A percentile compares a stretch with the other conserved stretches of the same genome.
Evolutionary conservation across 2,329 filamentous ascomycete species (phyloP).

Genomic region (Zasmidium cellare): DNA sequence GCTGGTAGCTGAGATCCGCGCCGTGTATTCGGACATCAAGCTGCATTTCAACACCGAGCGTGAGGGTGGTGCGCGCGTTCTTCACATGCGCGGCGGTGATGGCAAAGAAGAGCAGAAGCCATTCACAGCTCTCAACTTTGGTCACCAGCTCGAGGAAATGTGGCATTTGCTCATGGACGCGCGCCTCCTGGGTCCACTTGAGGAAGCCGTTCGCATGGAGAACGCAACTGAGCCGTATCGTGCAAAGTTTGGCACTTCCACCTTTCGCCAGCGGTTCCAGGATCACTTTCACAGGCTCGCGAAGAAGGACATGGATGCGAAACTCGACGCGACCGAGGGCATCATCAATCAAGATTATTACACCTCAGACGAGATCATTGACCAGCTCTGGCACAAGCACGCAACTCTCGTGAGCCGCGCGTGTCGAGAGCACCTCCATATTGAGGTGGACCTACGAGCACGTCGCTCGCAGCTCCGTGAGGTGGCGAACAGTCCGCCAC

Average conservation of each 20-base stretch:
- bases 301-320: neutral
- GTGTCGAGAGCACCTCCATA: neutral
- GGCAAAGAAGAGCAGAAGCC: slow-evolving; percentile 4
- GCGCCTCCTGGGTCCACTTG: slow-evolving; percentile 18
- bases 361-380: neutral
- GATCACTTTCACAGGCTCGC: neutral
- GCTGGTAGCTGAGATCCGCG: slow-evolving; percentile 20
- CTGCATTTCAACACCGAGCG: slow-evolving; percentile 12
- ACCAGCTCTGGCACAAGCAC: neutral
- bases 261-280: neutral
- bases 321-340: neutral
- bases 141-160: slow-evolving; percentile 21
- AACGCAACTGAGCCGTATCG: neutral
- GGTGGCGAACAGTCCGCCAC: neutral
- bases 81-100: slow-evolving; percentile 18
- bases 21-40: slow-evolving; percentile 18
- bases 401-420: neutral
- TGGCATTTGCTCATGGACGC: slow-evolving; percentile 21
- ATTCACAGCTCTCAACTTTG: slow-evolving; percentile 18
- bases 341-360: neutral
- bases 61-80: slow-evolving; percentile 10
- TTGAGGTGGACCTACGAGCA: neutral
- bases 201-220: slow-evolving; percentile 18
- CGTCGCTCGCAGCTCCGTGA: neutral
- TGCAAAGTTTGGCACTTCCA: neutral